A percentile compares a stretch with the other conserved stretches of the same genome.
phyloP scores from a whole-genome alignment of 1,284 basidiomycete genomes.

The Ustilago crameri region DNA sequence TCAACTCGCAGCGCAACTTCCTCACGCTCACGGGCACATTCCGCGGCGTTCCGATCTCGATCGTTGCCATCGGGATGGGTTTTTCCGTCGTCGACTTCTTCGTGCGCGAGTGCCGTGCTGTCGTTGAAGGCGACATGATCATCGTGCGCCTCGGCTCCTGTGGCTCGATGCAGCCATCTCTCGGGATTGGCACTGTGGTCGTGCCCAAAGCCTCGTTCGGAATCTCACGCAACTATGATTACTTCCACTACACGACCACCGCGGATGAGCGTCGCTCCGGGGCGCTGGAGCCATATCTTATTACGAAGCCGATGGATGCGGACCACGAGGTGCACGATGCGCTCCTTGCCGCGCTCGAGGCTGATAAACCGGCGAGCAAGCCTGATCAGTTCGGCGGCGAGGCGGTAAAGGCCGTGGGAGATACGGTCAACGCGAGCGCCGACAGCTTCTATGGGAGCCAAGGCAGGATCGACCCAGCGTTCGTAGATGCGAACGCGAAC shows the following conservation, averaged over 20 bases:
- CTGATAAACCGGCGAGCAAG: conserved; percentile 5
- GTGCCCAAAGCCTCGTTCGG: conserved; percentile 77
- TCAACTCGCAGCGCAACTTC: conserved; percentile 81
- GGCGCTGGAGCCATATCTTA: conserved; percentile 73
- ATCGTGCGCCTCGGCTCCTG: conserved; percentile 72
- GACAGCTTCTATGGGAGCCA: conserved; percentile 83
- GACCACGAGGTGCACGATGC: conserved; percentile 72
- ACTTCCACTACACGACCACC: conserved; percentile 64
- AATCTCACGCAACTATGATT: conserved; percentile 81
- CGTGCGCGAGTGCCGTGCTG: conserved; percentile 82
- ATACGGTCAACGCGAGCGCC: conserved; percentile 49
- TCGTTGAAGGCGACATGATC: conserved; percentile 79
- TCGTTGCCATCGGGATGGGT: conserved; percentile 86
- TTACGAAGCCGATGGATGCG: conserved; percentile 77
- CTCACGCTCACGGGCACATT: conserved; percentile 82
- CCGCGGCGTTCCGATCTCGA: conserved; percentile 76
- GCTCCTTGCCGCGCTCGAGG: conserved; percentile 51
- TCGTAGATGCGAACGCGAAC: conserved; percentile 78
- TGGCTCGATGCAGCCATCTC: conserved; percentile 76
- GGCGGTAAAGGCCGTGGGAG: conserved; percentile 37
- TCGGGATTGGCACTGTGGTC: conserved; percentile 79
- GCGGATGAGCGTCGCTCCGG: conserved; percentile 34
- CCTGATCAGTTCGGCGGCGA: conserved; percentile 25
- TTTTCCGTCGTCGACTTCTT: conserved; percentile 76
- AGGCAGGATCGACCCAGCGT: conserved; percentile 78